A percentile compares a stretch with the other conserved stretches of the same genome.
These are phyloP conservation scores for Rosa lucieae DNA, from an alignment of 306 rosid species.

Conservation along the genomic window DNA sequence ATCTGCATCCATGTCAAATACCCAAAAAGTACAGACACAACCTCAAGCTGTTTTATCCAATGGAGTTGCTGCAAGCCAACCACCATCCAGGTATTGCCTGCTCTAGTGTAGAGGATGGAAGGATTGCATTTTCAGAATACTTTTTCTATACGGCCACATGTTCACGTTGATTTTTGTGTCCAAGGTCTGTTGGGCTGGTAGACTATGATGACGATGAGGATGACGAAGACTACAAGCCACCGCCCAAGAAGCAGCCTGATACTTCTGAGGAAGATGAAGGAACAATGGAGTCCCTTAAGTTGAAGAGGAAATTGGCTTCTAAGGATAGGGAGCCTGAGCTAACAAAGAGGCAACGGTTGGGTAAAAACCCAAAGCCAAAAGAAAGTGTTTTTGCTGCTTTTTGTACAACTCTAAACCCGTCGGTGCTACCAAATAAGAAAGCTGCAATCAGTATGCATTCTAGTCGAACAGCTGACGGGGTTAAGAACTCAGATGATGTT, in stretches of 20 bases:
- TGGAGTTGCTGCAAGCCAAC: slow-evolving; percentile 60
- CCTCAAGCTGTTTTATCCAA: slow-evolving; percentile 62
- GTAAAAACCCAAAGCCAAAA: slow-evolving; percentile 61
- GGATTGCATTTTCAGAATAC: neutral
- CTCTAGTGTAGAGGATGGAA: neutral
- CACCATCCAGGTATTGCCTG: slow-evolving; percentile 54
- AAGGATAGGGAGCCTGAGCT: slow-evolving; percentile 66
- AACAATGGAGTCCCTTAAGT: slow-evolving; percentile 63
- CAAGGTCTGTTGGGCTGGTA: slow-evolving; percentile 78
- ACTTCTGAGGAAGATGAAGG: slow-evolving; percentile 74
- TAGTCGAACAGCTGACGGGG: slow-evolving; percentile 43
- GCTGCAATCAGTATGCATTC: slow-evolving; percentile 35
- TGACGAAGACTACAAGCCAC: slow-evolving; percentile 88
- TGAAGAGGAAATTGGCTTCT: slow-evolving; percentile 64
- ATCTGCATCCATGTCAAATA: slow-evolving; percentile 59
- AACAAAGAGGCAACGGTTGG: slow-evolving; percentile 65
- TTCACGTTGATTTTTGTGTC: slow-evolving; percentile 37
- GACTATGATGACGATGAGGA: slow-evolving; percentile 97
- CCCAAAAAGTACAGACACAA: slow-evolving; percentile 47
- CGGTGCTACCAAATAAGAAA: slow-evolving; percentile 68
- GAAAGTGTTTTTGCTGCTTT: slow-evolving; percentile 70
- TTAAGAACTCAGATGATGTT: slow-evolving; percentile 37
- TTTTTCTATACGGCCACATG: neutral
- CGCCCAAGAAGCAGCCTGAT: slow-evolving; percentile 69
- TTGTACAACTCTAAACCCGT: slow-evolving; percentile 76